phyloP scores from a whole-genome alignment of 441 rosid genomes.

The Syzygium syzygioides region DNA sequence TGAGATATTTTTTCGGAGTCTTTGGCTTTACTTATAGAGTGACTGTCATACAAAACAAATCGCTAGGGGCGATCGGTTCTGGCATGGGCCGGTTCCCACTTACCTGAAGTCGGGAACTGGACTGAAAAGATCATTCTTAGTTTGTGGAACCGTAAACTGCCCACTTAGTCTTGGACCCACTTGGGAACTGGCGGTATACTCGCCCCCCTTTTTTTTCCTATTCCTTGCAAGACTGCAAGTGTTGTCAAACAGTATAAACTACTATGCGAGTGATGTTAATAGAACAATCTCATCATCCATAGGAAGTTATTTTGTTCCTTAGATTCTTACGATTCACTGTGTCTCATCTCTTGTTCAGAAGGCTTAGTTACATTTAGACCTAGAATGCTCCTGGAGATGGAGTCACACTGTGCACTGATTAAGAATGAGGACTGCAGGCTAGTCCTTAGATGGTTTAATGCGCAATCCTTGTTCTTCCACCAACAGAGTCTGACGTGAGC shows the following conservation, averaged over 20 bases:
- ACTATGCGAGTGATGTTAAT: too few species aligned
- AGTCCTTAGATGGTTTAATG: not conserved
- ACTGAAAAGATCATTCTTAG: too few species aligned
- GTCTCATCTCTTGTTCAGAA: not conserved
- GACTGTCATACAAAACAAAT: too few species aligned
- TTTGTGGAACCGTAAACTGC: too few species aligned
- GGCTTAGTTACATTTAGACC: not conserved
- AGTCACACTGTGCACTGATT: not conserved
- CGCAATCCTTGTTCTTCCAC: not conserved
- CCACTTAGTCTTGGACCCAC: too few species aligned
- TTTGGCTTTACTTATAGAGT: not conserved
- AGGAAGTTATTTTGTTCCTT: slow-evolving; percentile 60
- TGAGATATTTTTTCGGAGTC: not conserved
- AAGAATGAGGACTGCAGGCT: not conserved
- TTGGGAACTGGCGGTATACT: too few species aligned
- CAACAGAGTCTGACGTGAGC: not conserved
- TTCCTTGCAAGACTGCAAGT: too few species aligned
- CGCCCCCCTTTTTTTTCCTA: too few species aligned
- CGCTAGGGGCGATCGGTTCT: too few species aligned
- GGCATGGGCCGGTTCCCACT: too few species aligned
- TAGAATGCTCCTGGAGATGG: not conserved
- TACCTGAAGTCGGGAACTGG: too few species aligned
- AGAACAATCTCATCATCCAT: slow-evolving; percentile 30
- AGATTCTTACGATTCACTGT: not conserved
- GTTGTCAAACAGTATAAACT: too few species aligned